These are phyloP conservation scores for Dothidotthia symphoricarpi DNA, from an alignment of 2,329 filamentous ascomycete genomes.

Conservation along the genomic window DNA sequence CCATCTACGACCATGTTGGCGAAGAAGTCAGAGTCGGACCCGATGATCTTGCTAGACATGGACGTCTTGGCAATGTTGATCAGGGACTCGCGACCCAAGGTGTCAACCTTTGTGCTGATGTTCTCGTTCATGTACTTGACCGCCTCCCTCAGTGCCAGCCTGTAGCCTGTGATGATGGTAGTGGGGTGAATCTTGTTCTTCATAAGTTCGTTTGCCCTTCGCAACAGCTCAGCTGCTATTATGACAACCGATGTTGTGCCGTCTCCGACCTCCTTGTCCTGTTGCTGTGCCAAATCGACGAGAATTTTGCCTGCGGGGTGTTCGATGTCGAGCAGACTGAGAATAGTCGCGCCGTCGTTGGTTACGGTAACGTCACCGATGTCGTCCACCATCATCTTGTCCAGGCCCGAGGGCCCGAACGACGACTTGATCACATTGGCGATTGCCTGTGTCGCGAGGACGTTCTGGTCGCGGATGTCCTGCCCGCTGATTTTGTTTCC, in stretches of 20 bases:
- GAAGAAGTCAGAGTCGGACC: constrained; percentile 93
- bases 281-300: constrained; percentile 94
- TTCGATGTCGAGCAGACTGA: constrained; percentile 92
- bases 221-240: constrained; percentile 91
- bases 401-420: constrained; percentile 92
- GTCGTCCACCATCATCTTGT: constrained; percentile 99
- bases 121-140: constrained; percentile 99
- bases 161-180: constrained; percentile 98
- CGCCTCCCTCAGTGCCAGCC: constrained; percentile 89
- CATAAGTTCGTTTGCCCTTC: constrained; percentile 95
- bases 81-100: constrained; percentile 83
- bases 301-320: constrained; percentile 98
- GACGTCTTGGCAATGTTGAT: constrained; percentile 96
- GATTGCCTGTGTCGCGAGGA: constrained; percentile 92
- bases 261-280: constrained; percentile 98
- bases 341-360: constrained; percentile 96
- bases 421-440: constrained; percentile 99
- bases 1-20: constrained; percentile 96
- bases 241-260: constrained; percentile 97
- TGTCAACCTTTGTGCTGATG: constrained; percentile 92
- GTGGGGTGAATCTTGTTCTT: constrained; percentile 99
- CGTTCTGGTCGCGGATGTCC: constrained; percentile 97
- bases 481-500: constrained; percentile 95
- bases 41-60: constrained; percentile 99
- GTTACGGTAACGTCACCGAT: constrained; percentile 99